Conservation (phyloP, 2,329 filamentous ascomycete species). For the Magnaporthiopsis rhizophila region DNA sequence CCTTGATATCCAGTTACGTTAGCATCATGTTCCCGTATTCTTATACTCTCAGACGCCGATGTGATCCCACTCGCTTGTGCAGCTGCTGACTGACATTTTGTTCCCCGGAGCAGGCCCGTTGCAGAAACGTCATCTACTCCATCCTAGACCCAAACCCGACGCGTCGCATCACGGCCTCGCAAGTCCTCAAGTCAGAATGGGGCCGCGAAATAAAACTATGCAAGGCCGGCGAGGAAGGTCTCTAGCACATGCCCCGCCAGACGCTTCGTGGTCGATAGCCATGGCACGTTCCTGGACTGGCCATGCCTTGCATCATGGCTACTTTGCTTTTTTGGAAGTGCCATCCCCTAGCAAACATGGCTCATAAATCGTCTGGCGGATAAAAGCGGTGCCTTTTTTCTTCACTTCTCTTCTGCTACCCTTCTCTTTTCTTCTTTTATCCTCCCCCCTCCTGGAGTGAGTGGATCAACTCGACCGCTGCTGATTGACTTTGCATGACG, state of each 20-base stretch:
- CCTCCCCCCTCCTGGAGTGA: neutral
- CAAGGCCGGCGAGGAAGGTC: constrained; percentile 91
- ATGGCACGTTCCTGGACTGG: neutral
- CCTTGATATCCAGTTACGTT: too few species aligned
- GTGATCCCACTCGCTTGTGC: neutral
- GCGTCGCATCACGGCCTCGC: constrained; percentile 87
- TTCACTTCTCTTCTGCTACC: neutral
- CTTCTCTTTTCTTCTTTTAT: neutral
- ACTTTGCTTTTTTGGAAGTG: neutral
- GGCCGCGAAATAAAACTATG: constrained; percentile 95
- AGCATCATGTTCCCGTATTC: too few species aligned
- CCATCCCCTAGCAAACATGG: neutral
- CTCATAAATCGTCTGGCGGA: constrained; percentile 2
- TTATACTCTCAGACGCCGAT: neutral
- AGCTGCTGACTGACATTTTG: neutral
- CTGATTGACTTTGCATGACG: neutral
- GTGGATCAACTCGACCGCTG: neutral
- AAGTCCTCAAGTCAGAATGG: constrained; percentile 98
- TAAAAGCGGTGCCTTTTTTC: neutral
- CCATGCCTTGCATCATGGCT: neutral
- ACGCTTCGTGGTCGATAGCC: neutral
- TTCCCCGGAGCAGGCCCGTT: constrained; percentile 63
- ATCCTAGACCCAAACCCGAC: constrained; percentile 92
- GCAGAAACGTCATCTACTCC: constrained; percentile 97
- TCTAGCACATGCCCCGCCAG: constrained; percentile 42